These are phyloP conservation scores for Pogostemon cablin DNA, from an alignment of 257 asterid genomes.

Conservation along the genomic window DNA sequence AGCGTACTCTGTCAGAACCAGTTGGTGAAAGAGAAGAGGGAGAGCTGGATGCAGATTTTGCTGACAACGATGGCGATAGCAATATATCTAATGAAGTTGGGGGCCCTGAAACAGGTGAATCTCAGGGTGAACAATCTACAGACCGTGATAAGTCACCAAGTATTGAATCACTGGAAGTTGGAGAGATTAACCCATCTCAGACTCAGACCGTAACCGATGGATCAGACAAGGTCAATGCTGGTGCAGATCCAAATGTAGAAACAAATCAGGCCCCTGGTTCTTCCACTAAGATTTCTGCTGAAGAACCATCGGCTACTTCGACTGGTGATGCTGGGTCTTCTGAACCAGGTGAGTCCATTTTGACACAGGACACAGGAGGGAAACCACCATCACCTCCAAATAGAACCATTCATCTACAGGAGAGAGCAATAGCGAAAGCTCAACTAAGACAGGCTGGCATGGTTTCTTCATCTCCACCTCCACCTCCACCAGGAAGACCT, in stretches of 20 bases:
- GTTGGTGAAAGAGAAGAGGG: slow-evolving; percentile 84
- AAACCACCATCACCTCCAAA: slow-evolving; percentile 49
- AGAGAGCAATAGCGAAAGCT: slow-evolving; percentile 70
- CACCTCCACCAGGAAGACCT: slow-evolving; percentile 51
- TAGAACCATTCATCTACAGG: slow-evolving; percentile 61
- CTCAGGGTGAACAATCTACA: slow-evolving; percentile 44
- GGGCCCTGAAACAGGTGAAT: slow-evolving; percentile 48
- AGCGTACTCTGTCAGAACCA: slow-evolving; percentile 53
- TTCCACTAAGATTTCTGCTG: slow-evolving; percentile 27
- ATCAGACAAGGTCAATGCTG: slow-evolving; percentile 44
- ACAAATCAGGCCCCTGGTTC: slow-evolving; percentile 42
- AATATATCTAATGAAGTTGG: slow-evolving; percentile 38
- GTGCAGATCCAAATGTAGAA: slow-evolving; percentile 47
- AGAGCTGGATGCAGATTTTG: slow-evolving; percentile 57
- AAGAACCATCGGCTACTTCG: slow-evolving; percentile 45
- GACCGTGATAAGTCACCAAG: slow-evolving; percentile 50
- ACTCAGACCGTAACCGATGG: slow-evolving; percentile 46
- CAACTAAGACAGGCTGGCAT: slow-evolving; percentile 55
- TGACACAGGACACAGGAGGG: slow-evolving; percentile 36
- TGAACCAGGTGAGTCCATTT: slow-evolving; percentile 49
- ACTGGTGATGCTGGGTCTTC: slow-evolving; percentile 45
- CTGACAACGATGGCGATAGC: slow-evolving; percentile 61
- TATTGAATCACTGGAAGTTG: slow-evolving; percentile 52
- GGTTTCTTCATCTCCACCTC: slow-evolving; percentile 28
- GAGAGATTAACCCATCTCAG: slow-evolving; percentile 59